Evolutionary conservation across 2,329 filamentous ascomycete species (phyloP), one percentile per base, ranked within the genome.

Genomic region (Fusarium neocosmosporiellum): DNA sequence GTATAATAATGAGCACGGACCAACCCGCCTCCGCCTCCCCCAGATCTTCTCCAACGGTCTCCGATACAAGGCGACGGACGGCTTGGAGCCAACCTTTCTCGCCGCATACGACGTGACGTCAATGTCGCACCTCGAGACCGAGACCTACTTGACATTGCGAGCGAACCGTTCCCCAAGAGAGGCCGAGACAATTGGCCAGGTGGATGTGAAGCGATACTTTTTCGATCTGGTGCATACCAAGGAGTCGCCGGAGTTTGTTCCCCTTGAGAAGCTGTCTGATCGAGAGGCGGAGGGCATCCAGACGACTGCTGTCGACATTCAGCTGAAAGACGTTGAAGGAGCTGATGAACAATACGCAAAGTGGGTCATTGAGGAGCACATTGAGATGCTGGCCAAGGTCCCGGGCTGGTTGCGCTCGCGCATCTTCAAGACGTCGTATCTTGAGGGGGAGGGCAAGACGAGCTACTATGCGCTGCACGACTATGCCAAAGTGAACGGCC

Each of bases 1-100:
- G 93, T 97, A 97, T 86, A 95, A 97, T 85, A 96, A 95, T 82
- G 94, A 97, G 84, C 94, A 97, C 83, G 94, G 94, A 62, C 94
- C 94, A 20, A 89, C 91, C 18, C 92, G 94, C 55, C 88, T 97
- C 8, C 92, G 94, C 57, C 84, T 97, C 16, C 90, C 93, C 5
- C 91, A 92, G 76, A 91, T 95, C 79, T 90, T 90, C 79, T 80
- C 84, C 74, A 96, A 94, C 80, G 94, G 94, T 66, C 91, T 96
- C 75, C 92, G 94, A 48, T 97, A 95, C 83, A 88, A 87, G 29
- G 92, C 93, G 10, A 88, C 84, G 18, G 93, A 96, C 80, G 83
- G 85, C 58, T 72, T 83, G 72, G 69, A 86, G 71, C 94, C 93
- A 2, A 88, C 90, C 72, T 97, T 91, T 85, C 89, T 96, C 80